Conservation (phyloP, 2,329 filamentous ascomycete species). For the Diplodia seriata region DNA sequence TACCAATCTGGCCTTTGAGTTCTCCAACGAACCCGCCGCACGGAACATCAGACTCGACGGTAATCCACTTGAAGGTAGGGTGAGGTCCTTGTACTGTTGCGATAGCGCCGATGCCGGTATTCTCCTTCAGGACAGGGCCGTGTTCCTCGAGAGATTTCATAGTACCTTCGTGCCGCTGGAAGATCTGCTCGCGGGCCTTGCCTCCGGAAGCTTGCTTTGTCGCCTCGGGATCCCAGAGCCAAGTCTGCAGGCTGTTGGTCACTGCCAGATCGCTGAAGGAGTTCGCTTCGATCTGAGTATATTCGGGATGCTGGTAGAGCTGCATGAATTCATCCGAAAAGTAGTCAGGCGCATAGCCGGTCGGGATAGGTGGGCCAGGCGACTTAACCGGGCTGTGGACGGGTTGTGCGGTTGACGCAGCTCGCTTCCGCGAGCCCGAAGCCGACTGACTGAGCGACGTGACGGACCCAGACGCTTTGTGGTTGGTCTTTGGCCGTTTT, state of each 20-base stretch:
- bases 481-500: constrained; percentile 83
- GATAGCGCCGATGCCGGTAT: constrained; percentile 61
- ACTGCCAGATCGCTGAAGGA: constrained; percentile 78
- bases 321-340: constrained; percentile 79
- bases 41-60: constrained; percentile 59
- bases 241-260: constrained; percentile 75
- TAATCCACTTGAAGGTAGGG: constrained; percentile 75
- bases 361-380: constrained; percentile 65
- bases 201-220: constrained; percentile 73
- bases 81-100: constrained; percentile 60
- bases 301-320: constrained; percentile 70
- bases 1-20: constrained; percentile 67
- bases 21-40: constrained; percentile 68
- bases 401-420: constrained; percentile 53
- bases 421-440: constrained; percentile 67
- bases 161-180: constrained; percentile 65
- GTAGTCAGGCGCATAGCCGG: constrained; percentile 69
- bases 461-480: constrained; percentile 78
- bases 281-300: constrained; percentile 69
- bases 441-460: constrained; percentile 71
- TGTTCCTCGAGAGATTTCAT: constrained; percentile 61
- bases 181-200: constrained; percentile 69
- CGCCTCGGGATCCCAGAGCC: constrained; percentile 76
- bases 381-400: constrained; percentile 71
- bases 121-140: constrained; percentile 59